A percentile compares a stretch with the other conserved stretches of the same genome.
These are phyloP conservation scores for Alternaria novae-zelandiae DNA, from an alignment of 2,329 filamentous ascomycete genomes.

Conservation along the genomic window DNA sequence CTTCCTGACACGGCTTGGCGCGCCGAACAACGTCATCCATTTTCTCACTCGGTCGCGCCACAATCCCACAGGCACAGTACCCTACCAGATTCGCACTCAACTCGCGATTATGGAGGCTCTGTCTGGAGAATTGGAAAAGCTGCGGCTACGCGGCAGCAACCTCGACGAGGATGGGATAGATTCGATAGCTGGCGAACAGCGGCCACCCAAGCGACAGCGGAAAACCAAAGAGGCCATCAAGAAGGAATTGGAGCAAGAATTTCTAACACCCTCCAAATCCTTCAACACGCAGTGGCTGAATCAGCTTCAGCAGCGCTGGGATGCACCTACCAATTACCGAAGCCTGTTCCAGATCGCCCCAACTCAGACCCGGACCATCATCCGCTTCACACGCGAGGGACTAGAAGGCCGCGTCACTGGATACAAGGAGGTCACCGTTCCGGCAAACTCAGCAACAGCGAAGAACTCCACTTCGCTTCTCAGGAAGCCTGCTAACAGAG, in stretches of 20 bases:
- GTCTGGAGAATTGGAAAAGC: slow-evolving; percentile 58
- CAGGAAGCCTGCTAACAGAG: slow-evolving; percentile 82
- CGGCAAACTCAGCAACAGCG: slow-evolving; percentile 84
- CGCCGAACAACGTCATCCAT: slow-evolving; percentile 28
- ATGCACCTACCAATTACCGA: slow-evolving; percentile 78
- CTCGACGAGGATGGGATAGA: slow-evolving; percentile 56
- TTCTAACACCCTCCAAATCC: slow-evolving; percentile 76
- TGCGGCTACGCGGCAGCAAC: slow-evolving; percentile 53
- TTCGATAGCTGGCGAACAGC: slow-evolving; percentile 62
- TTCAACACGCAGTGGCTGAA: slow-evolving; percentile 91
- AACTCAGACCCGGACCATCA: slow-evolving; percentile 93
- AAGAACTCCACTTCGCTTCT: slow-evolving; percentile 93
- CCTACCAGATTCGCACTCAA: slow-evolving; percentile 7
- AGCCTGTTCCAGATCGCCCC: slow-evolving; percentile 86
- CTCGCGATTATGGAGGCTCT: slow-evolving; percentile 48
- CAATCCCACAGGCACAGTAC: slow-evolving; percentile 8
- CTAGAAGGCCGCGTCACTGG: slow-evolving; percentile 91
- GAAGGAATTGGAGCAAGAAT: slow-evolving; percentile 74
- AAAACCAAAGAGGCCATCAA: slow-evolving; percentile 68
- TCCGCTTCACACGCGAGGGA: slow-evolving; percentile 87
- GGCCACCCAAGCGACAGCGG: slow-evolving; percentile 61
- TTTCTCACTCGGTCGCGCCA: slow-evolving; percentile 17
- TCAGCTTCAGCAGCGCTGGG: slow-evolving; percentile 87
- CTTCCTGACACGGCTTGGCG: slow-evolving; percentile 16
- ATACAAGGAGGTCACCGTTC: slow-evolving; percentile 92